Conservation (phyloP, 2,329 filamentous ascomycete species). For the Neonectria sp. region DNA sequence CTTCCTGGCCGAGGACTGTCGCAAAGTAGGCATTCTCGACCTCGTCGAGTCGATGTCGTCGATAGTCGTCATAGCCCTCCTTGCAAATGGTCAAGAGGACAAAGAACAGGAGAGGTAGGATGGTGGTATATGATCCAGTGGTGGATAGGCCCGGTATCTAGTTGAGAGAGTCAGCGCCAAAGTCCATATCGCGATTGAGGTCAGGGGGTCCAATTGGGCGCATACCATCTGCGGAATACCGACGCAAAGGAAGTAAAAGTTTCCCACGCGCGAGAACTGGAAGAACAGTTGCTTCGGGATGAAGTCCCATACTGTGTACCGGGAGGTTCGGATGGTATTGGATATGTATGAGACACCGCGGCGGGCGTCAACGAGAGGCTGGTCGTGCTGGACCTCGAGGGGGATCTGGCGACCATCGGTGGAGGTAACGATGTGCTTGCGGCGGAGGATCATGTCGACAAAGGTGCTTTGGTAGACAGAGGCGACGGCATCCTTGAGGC, state of each 20-base stretch:
- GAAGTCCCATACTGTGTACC: conserved; percentile 89
- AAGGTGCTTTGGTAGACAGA: conserved; percentile 57
- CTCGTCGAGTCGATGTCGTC: conserved; percentile 84
- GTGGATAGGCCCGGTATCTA: conserved; percentile 80
- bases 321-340: conserved; percentile 83
- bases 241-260: conserved; percentile 90
- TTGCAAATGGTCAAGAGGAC: conserved; percentile 86
- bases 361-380: conserved; percentile 64
- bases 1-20: conserved; percentile 60
- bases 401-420: conserved; percentile 75
- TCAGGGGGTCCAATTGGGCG: neutral
- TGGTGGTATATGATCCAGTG: conserved; percentile 81
- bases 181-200: neutral
- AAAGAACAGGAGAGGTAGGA: conserved; percentile 82
- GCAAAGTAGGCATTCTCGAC: conserved; percentile 78
- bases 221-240: conserved; percentile 82
- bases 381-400: conserved; percentile 55
- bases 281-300: conserved; percentile 87
- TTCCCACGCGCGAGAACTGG: conserved; percentile 88
- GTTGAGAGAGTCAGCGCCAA: conserved; percentile 24
- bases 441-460: conserved; percentile 69
- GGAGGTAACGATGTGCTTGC: conserved; percentile 78
- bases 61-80: conserved; percentile 89
- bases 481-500: conserved; percentile 39
- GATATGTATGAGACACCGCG: conserved; percentile 66